Base-by-base conservation (phyloP, 345 rosid species). In the Balakata baccata region DNA sequence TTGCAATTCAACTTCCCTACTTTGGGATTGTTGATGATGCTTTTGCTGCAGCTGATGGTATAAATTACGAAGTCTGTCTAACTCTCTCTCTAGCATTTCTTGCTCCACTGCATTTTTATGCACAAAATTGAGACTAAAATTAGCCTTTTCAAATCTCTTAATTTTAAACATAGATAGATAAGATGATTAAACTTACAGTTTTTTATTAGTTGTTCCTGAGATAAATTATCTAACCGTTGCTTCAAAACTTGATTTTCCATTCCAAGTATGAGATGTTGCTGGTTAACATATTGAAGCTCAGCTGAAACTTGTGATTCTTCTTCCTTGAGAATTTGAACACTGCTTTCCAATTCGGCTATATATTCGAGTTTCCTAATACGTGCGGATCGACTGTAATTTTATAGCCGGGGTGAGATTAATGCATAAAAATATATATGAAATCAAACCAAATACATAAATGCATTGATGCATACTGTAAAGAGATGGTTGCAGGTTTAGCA, bases 181-280 rank as follows among this genome's bases (percentile, higher is more conserved):
- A 29, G 34, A 29, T 29, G 34, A 10, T 43, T 43, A 43, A n/a
- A 85, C 97, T 83, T 79, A 92, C 98, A 61, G 76, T 84, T 84
- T 86, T 90, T 94, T 78, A 92, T 89, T 70, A 85, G 84, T 73
- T 92, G 89, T 82, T 94, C 97, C 69, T 89, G 94, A 66, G 97
- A 84, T 73, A 92, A 75, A 82, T 80, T 94, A 77, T 90, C 95
- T 43, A 94, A 66, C 5, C 98, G 95, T 62, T 88, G 95, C 82
- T 86, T 87, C 66, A 94, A 88, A 63, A 97, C 87, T 85, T 88
- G 90, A 81, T 92, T 92, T 82, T 94, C 98, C 97, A 94, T 80
- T 86, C 87, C 87, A 66, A 92, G 80, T 78, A 90, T 89, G 78
- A 90, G 96, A 81, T 82, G 87, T 70, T 87, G 83, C 83, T 90